Percentiles rank a stretch among this genome's conserved stretches.
Conservation (phyloP, 2,329 filamentous ascomycete species). For the Phoma sp. region DNA sequence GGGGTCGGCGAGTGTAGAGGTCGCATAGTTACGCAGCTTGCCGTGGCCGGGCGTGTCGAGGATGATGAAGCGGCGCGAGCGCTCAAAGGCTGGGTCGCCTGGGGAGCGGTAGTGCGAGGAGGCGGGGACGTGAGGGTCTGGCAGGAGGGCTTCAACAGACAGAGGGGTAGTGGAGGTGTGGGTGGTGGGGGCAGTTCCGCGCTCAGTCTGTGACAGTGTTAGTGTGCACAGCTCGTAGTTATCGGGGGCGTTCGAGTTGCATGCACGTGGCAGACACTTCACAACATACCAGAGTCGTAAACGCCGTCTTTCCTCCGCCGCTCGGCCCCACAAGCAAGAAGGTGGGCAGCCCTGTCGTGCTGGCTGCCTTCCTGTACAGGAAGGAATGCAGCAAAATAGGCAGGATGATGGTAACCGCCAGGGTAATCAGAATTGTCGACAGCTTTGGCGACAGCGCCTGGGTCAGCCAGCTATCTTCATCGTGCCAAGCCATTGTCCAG, state of each 20-base stretch:
- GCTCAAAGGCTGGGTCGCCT: conserved; percentile 66
- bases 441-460: conserved; percentile 55
- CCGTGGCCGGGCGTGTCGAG: conserved; percentile 94
- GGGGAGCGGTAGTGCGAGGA: conserved; percentile 71
- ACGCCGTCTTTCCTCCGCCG: conserved; percentile 84
- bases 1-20: conserved; percentile 59
- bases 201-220: conserved; percentile 54
- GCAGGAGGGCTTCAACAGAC: conserved; percentile 67
- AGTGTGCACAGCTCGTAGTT: not conserved
- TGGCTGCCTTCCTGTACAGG: conserved; percentile 72
- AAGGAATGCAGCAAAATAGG: conserved; percentile 80
- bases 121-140: conserved; percentile 62
- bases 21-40: conserved; percentile 80
- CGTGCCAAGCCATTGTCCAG: conserved; percentile 45
- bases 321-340: conserved; percentile 84
- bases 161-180: conserved; percentile 55
- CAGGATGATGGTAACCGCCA: conserved; percentile 73
- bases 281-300: conserved; percentile 74
- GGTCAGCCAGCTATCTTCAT: conserved; percentile 55
- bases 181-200: conserved; percentile 62
- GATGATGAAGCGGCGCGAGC: conserved; percentile 73
- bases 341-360: conserved; percentile 71
- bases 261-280: not conserved
- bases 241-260: not conserved
- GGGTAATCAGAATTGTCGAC: conserved; percentile 68